Percentiles rank a stretch among this genome's conserved stretches.
phyloP scores from a whole-genome alignment of 2,329 filamentous ascomycete genomes.

The Aureobasidium sp. region DNA sequence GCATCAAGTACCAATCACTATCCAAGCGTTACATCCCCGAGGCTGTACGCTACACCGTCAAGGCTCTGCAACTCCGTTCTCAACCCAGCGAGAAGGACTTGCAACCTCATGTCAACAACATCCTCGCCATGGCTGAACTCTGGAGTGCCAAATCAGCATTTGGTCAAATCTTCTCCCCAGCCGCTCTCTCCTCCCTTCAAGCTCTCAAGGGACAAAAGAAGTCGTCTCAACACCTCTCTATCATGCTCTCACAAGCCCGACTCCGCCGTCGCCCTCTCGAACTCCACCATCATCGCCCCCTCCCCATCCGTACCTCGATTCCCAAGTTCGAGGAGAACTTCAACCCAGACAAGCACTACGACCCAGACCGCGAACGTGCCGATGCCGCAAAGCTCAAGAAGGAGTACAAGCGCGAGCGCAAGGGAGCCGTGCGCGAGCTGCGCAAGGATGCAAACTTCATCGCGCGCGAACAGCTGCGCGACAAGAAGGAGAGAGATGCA shows the following conservation, averaged over 20 bases:
- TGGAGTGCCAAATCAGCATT: conserved; percentile 71
- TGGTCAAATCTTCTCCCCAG: conserved; percentile 67
- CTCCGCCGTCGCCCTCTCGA: conserved; percentile 68
- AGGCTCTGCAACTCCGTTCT: conserved; percentile 51
- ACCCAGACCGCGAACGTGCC: conserved; percentile 82
- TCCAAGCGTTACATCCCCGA: conserved; percentile 88
- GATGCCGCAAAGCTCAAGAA: conserved; percentile 76
- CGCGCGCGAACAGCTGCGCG: conserved; percentile 75
- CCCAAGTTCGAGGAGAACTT: conserved; percentile 96
- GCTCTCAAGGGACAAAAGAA: conserved; percentile 26
- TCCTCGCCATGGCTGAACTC: conserved; percentile 59
- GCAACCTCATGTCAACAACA: conserved; percentile 54
- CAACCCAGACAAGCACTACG: conserved; percentile 95
- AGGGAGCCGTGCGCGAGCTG: conserved; percentile 88
- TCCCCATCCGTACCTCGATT: conserved; percentile 78
- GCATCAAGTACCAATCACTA: conserved; percentile 71
- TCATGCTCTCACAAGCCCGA: conserved; percentile 53
- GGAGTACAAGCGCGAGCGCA: conserved; percentile 90
- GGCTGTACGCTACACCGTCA: conserved; percentile 70
- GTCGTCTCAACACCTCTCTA: conserved; percentile 54
- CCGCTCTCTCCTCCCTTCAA: conserved; percentile 28
- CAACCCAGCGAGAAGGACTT: conserved; percentile 37
- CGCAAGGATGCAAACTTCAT: conserved; percentile 94
- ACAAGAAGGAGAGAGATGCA: conserved; percentile 89
- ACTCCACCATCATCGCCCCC: conserved; percentile 79